Percentiles rank a stretch among this genome's conserved stretches.
phyloP scores from a whole-genome alignment of 2,329 filamentous ascomycete genomes.

The Esteya vermicola region DNA sequence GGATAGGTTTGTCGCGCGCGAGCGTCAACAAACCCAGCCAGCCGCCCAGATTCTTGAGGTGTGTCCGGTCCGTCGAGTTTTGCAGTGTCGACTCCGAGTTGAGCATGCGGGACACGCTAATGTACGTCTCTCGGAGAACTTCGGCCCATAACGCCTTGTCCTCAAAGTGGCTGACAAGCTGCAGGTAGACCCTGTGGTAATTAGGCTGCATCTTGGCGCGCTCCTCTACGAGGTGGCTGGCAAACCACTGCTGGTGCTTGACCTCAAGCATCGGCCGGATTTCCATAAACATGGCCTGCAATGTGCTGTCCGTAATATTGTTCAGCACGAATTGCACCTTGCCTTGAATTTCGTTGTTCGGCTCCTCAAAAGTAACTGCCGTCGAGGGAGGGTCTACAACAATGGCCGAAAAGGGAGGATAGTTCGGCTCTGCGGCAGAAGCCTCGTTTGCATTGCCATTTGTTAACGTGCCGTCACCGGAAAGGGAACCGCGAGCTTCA shows the following conservation, averaged over 20 bases:
- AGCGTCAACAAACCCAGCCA: constrained; percentile 93
- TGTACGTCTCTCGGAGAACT: constrained; percentile 84
- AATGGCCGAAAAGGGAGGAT: constrained; percentile 64
- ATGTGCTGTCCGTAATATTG: constrained; percentile 83
- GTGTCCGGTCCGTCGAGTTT: constrained; percentile 68
- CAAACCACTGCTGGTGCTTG: constrained; percentile 91
- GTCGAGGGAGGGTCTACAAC: constrained; percentile 56
- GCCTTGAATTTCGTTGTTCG: constrained; percentile 72
- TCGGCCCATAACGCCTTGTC: constrained; percentile 71
- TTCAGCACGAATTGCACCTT: constrained; percentile 93
- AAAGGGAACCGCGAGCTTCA: constrained; percentile 22
- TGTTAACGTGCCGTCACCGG: constrained; percentile 28
- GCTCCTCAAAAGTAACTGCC: constrained; percentile 60
- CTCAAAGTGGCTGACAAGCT: constrained; percentile 71
- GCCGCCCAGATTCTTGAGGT: constrained; percentile 82
- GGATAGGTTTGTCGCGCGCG: constrained; percentile 87
- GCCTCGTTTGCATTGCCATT: constrained; percentile 61
- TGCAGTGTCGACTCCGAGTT: constrained; percentile 81
- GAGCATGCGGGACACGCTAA: constrained; percentile 71
- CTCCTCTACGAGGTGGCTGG: constrained; percentile 85
- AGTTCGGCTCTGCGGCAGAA: constrained; percentile 35
- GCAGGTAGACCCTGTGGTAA: constrained; percentile 85
- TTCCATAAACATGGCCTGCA: constrained; percentile 72
- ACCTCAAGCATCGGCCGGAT: constrained; percentile 65
- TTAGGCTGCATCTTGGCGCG: constrained; percentile 96